phyloP scores from a whole-genome alignment of 23 red algal genomes.

The Gracilaria caudata region DNA sequence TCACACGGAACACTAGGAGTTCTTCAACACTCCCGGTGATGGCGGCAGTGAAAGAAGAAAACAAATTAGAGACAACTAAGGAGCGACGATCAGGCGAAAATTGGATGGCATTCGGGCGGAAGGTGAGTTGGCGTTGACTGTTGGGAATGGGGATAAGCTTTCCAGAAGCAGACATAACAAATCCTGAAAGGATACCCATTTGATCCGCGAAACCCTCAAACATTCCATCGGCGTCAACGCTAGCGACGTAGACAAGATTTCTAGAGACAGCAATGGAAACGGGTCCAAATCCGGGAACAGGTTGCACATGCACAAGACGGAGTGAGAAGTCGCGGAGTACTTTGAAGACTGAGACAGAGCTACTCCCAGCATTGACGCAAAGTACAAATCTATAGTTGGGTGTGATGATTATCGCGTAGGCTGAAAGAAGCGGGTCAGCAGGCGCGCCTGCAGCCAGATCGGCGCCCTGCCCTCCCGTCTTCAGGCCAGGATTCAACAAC shows the following conservation, averaged over 20 bases:
- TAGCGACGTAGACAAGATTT: slow-evolving; percentile 36
- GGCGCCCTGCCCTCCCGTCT: slow-evolving; percentile 28
- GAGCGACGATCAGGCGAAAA: slow-evolving; percentile 33
- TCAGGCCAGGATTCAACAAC: slow-evolving; percentile 18
- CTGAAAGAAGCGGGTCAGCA: slow-evolving; percentile 37
- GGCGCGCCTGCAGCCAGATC: not conserved
- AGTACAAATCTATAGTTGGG: slow-evolving; percentile 23
- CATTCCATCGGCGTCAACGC: slow-evolving; percentile 3
- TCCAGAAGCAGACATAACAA: slow-evolving; percentile 10
- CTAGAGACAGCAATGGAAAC: slow-evolving; percentile 20
- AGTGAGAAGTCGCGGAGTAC: slow-evolving; percentile 37
- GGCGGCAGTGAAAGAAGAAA: not conserved
- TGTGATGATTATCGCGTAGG: slow-evolving; percentile 20
- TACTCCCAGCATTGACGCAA: slow-evolving; percentile 41
- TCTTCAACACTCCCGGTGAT: not conserved
- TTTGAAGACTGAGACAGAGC: slow-evolving; percentile 37
- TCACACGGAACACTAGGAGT: slow-evolving; percentile 28
- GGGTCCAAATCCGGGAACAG: slow-evolving; percentile 25
- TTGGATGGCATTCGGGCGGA: slow-evolving; percentile 26
- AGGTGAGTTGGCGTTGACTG: slow-evolving; percentile 10
- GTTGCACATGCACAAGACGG: not conserved
- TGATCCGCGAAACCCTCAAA: not conserved
- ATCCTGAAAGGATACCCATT: slow-evolving; percentile 20
- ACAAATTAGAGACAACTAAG: slow-evolving; percentile 14
- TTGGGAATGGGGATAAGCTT: slow-evolving; percentile 8